Base-by-base conservation (phyloP, 192 early-diverging fungal genomes). In the Rhizophagus clarus region DNA sequence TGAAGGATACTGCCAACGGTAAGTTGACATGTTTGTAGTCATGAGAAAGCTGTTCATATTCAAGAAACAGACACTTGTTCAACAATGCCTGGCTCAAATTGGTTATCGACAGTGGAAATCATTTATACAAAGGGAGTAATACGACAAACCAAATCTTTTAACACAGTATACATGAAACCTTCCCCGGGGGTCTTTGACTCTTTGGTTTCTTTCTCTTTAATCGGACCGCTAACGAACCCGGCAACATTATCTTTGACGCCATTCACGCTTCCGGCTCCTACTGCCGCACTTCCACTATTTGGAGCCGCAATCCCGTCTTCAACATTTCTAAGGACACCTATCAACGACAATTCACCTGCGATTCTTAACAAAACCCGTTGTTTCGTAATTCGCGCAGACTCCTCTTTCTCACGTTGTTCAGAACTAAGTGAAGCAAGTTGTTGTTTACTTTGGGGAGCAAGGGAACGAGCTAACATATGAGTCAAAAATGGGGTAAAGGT, bases 331-430 rank as follows among this genome's bases (percentile, higher is more conserved):
- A 94, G 81, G 20, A 98, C 87, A 1, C 94, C 95, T 9, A 90
- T 90, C 20, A 96, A 82, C 87, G 95, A 96, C 56, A 99, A 89
- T 63, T 99, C 97, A 9, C 88, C 85, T 4, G 94, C 81, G 11
- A 97, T 82, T 9, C 96, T 88, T 60, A 97, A 84, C 12, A 92
- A 82, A 1, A 88, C 84, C 24, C 91, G 88, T 72, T 94, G 95
- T 61, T 89, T 86, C 2, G 84, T 45, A 28, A 97, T 81, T 37
- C 97, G 86, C 4, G 84, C 80, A 10, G 87, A 76, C 77, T 99
- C 98, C 45, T 97, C 96, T 72, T 93, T 93, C 82, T 99, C 98
- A 17, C 88, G 87, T 86, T 95, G 94, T 68, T 98, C 97, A 0
- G 86, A 79, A 22, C 90, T 88, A 66, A 94, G 74, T 47, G 88